Conservation (phyloP, 169 alveolate genomes). For the Theileria luwenshuni region DNA sequence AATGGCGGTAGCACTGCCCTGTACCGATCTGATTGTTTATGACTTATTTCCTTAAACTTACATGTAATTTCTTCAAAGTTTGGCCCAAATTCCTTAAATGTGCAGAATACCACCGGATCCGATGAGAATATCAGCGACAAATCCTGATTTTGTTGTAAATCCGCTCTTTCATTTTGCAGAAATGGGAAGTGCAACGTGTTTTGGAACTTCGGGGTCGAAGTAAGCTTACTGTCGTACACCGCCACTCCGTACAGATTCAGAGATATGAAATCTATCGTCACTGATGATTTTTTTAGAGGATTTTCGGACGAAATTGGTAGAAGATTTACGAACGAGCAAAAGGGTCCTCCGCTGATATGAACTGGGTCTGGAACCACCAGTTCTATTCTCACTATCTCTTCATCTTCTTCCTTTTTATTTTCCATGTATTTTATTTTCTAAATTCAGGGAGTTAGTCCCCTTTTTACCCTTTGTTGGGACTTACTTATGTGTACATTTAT, state of each 20-base stretch:
- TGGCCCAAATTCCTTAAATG: slow-evolving; percentile 23
- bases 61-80: slow-evolving; percentile 35
- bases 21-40: slow-evolving; percentile 36
- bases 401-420: background rate
- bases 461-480: slow-evolving; percentile 6
- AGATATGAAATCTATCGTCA: slow-evolving; percentile 57
- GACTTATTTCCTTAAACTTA: slow-evolving; percentile 14
- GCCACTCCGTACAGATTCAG: slow-evolving; percentile 51
- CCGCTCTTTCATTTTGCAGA: slow-evolving; percentile 32
- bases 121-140: slow-evolving; percentile 46
- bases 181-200: slow-evolving; percentile 44
- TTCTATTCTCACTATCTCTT: slow-evolving; percentile 31
- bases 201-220: slow-evolving; percentile 23
- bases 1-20: slow-evolving; percentile 59
- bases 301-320: slow-evolving; percentile 40
- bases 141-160: slow-evolving; percentile 19
- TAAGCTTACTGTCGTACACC: slow-evolving; percentile 5
- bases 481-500: background rate
- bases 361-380: slow-evolving; percentile 42
- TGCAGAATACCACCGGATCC: slow-evolving; percentile 47
- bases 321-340: slow-evolving; percentile 62
- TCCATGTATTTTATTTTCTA: background rate
- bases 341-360: slow-evolving; percentile 63
- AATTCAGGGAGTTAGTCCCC: background rate
- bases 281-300: slow-evolving; percentile 12